phyloP scores from a whole-genome alignment of 768 basidiomycete species.

The Hypholoma sublateritium region DNA sequence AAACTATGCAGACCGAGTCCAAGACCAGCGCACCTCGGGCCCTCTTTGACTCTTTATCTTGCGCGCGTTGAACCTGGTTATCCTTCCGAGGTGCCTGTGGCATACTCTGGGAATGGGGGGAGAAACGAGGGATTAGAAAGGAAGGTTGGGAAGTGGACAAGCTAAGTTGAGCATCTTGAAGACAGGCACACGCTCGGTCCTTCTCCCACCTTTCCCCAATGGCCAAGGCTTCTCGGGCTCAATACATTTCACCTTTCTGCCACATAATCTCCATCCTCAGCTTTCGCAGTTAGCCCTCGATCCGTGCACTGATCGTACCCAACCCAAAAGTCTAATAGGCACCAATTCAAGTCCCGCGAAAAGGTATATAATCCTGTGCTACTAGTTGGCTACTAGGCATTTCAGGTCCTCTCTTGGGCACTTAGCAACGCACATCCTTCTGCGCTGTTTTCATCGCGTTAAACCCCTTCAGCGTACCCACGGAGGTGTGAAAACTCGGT shows the following conservation, averaged over 20 bases:
- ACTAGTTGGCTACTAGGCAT: too few species aligned
- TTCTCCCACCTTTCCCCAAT: conserved; percentile 4
- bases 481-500: too few species aligned
- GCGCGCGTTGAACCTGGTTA: conserved; percentile 43
- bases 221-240: background rate
- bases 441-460: too few species aligned
- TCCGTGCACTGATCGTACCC: background rate
- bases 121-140: conserved; percentile 7
- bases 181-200: conserved; percentile 7
- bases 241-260: background rate
- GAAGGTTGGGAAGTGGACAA: conserved; percentile 6
- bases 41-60: conserved; percentile 68
- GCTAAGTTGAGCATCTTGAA: conserved; percentile 7
- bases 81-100: conserved; percentile 52
- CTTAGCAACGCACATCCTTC: too few species aligned
- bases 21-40: conserved; percentile 43
- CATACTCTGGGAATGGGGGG: conserved; percentile 30
- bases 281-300: background rate
- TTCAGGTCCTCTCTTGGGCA: too few species aligned
- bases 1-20: background rate
- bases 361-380: too few species aligned
- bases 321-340: too few species aligned
- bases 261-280: background rate
- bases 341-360: too few species aligned
- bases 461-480: too few species aligned